Evolutionary conservation across 202 grass and related monocot species (phyloP), one percentile per base, ranked within the genome.

Genomic region (Eragrostis tef): DNA sequence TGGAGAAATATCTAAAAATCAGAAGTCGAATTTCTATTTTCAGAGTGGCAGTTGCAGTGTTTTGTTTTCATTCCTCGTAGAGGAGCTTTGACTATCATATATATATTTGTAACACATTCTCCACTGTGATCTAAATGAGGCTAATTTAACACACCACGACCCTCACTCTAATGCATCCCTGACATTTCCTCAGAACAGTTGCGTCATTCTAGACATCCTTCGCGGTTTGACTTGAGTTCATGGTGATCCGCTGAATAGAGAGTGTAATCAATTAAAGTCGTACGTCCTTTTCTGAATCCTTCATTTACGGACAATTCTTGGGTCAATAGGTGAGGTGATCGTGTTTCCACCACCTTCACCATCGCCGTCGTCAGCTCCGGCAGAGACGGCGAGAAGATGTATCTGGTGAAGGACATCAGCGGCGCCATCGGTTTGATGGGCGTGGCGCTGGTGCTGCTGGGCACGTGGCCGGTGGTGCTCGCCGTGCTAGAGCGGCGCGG

Each of bases 381-480:
- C 56, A 9, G 34, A 9, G 44, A 60, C 59, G 47, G 16, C 16
- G 29, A 0, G 53, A 9, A 85, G 59, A 98, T 99, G 92, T 99
- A 99, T 29, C 44, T 95, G 22, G 70, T 99, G 27, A 88, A 91
- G 81, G 96, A 93, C 39, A 95, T 93, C 26, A 65, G 85, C 67
- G 90, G 90, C 6, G 92, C 96, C 46, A 88, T 95, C 47, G 89
- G 76, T 0, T 85, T 93, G 29, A 99, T 99, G 96, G 70, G 79
- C 7, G 90, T 80, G 51, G 87, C 96, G 1, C 61, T 94, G 58
- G 43, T 98, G 67, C 90, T 94, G 8, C 86, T 97, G 24, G 94
- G 92, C n/a, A 97, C 92, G 22, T 99, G 93, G 93, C 96, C 93
- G 17, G 93, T 94, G 16, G 92, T 99, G 45, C 66, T 99, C 20